phyloP scores from a whole-genome alignment of 2,329 filamentous ascomycete species.

The Pochonia chlamydosporia region DNA sequence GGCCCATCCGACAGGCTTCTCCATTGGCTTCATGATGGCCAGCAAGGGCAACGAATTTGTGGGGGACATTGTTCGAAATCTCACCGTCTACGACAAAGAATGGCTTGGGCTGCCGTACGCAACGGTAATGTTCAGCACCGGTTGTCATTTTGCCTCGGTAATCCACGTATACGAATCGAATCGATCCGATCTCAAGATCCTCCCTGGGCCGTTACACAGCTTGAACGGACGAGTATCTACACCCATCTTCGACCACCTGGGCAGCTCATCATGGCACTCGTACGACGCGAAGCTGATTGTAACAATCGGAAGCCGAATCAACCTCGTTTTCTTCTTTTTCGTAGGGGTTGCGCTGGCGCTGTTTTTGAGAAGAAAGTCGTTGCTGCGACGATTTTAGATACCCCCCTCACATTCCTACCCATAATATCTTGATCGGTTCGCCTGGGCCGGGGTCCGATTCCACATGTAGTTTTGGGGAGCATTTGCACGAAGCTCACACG shows the following conservation, averaged over 20 bases:
- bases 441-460: neutral
- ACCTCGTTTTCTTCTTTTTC: conserved; percentile 14
- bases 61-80: conserved; percentile 24
- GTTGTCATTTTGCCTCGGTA: conserved; percentile 35
- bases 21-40: conserved; percentile 36
- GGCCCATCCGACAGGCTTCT: conserved; percentile 33
- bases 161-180: conserved; percentile 30
- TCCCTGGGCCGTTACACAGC: conserved; percentile 30
- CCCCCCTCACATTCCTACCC: neutral
- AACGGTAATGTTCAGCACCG: conserved; percentile 38
- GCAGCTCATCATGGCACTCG: conserved; percentile 36
- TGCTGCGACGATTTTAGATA: conserved; percentile 13
- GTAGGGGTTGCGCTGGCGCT: conserved; percentile 15
- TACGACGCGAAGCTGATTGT: conserved; percentile 25
- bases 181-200: conserved; percentile 27
- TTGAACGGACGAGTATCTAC: conserved; percentile 33
- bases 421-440: conserved; percentile 1
- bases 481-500: no score
- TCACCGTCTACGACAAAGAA: conserved; percentile 27
- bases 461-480: no score
- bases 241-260: conserved; percentile 34
- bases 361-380: conserved; percentile 12
- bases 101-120: conserved; percentile 34
- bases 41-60: conserved; percentile 27
- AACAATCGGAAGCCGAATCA: conserved; percentile 10